These are phyloP conservation scores for Noccaea bulbosa DNA, from an alignment of 345 rosid species.

Conservation along the genomic window DNA sequence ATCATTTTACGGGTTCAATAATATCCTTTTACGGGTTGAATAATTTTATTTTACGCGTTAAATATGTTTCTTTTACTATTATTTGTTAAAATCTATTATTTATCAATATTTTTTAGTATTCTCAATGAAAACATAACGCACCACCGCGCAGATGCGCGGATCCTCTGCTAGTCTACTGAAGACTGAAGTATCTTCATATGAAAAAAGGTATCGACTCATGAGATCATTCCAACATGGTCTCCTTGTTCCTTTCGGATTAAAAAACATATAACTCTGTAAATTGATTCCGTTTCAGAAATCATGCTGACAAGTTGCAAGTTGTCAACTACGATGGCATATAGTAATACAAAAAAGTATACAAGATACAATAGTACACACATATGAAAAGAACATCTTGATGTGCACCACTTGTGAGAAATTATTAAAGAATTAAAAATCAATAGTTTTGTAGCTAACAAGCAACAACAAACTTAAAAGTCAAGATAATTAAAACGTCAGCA, in stretches of 20 bases:
- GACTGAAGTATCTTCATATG: too few species aligned
- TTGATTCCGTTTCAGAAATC: constrained; percentile 6
- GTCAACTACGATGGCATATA: neutral
- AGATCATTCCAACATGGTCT: constrained; percentile 20
- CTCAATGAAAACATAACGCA: too few species aligned
- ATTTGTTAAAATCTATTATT: too few species aligned
- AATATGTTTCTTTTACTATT: too few species aligned
- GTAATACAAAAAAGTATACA: neutral
- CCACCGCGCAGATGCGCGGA: too few species aligned
- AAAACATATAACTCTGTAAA: neutral
- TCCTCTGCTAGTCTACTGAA: too few species aligned
- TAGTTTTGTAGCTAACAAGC: constrained; percentile 9
- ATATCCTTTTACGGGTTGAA: too few species aligned
- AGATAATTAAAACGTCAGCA: neutral
- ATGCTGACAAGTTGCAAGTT: constrained; percentile 20
- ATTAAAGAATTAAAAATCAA: constrained; percentile 6
- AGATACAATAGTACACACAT: neutral
- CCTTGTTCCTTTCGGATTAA: constrained; percentile 6
- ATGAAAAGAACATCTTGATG: neutral
- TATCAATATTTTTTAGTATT: too few species aligned
- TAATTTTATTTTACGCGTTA: too few species aligned
- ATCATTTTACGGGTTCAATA: too few species aligned
- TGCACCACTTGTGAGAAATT: neutral
- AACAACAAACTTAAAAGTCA: neutral
- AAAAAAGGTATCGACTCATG: neutral